phyloP scores from a whole-genome alignment of 1,284 basidiomycete species.

The Austropuccinia psidii region DNA sequence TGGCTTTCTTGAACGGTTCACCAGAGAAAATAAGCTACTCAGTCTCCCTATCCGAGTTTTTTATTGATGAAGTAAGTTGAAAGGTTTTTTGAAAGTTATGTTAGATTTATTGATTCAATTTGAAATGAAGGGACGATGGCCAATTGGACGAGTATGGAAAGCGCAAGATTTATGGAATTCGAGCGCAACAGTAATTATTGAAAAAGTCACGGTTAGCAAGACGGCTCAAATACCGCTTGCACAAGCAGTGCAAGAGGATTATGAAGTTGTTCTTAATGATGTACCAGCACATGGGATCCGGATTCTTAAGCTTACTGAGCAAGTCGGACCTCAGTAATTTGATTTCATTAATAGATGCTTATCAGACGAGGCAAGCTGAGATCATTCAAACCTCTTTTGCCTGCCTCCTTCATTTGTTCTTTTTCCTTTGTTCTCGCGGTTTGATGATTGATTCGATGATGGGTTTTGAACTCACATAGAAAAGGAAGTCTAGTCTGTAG shows the following conservation, averaged over 20 bases:
- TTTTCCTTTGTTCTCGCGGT: no score
- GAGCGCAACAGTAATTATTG: not conserved
- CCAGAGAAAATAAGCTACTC: constrained; percentile 1
- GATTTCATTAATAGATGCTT: no score
- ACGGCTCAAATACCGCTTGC: no score
- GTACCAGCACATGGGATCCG: constrained; percentile 10
- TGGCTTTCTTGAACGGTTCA: constrained; percentile 17
- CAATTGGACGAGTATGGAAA: not conserved
- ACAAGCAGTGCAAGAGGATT: no score
- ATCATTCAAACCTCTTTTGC: no score
- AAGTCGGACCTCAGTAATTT: no score
- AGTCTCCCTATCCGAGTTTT: constrained; percentile 23
- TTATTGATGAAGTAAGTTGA: constrained; percentile 26
- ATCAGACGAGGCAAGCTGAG: no score
- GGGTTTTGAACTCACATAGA: no score
- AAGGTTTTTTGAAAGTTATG: not conserved
- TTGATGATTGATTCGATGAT: no score
- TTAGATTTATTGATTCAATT: not conserved
- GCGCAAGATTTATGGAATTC: constrained; percentile 26
- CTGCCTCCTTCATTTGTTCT: no score
- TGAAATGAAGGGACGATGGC: not conserved
- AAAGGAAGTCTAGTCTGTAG: no score
- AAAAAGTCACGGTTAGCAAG: no score
- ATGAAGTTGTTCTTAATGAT: constrained; percentile 3
- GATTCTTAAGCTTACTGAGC: constrained; percentile 10